Conservation (phyloP, 495 filamentous ascomycete species). For the Hypomontagnella submonticulosa region DNA sequence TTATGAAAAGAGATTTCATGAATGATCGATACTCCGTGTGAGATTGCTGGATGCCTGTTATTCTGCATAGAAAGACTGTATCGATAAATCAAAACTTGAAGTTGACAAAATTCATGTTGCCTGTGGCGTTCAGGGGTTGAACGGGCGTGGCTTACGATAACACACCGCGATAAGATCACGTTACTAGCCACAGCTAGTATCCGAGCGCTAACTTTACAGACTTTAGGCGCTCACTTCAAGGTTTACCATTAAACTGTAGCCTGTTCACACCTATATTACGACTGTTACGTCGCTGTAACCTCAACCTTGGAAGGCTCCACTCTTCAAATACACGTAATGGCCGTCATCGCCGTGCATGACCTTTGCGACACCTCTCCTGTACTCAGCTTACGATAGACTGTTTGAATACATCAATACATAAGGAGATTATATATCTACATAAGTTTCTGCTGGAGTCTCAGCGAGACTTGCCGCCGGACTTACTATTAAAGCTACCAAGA, state of each 20-base stretch:
- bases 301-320: slow-evolving; percentile 8
- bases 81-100: too few relatives aligned
- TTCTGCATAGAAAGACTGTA: too few relatives aligned
- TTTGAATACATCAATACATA: slow-evolving; percentile 24
- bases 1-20: too few relatives aligned
- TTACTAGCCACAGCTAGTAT: slow-evolving; percentile 11
- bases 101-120: too few relatives aligned
- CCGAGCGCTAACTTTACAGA: too few relatives aligned
- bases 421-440: slow-evolving; percentile 10
- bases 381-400: slow-evolving; percentile 27
- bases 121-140: too few relatives aligned
- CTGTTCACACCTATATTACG: slow-evolving; percentile 1
- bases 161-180: neutral
- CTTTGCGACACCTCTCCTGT: slow-evolving; percentile 24
- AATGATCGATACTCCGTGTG: too few relatives aligned
- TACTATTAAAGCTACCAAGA: slow-evolving; percentile 12
- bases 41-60: too few relatives aligned
- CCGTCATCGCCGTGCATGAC: slow-evolving; percentile 18
- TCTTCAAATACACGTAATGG: slow-evolving; percentile 41
- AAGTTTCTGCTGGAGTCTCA: neutral
- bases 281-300: slow-evolving; percentile 6
- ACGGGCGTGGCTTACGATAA: too few relatives aligned
- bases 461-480: slow-evolving; percentile 1
- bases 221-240: too few relatives aligned
- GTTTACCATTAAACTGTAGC: neutral